Evolutionary conservation across 192 early-diverging fungal genomes (phyloP), one percentile per base, ranked within the genome.

Genomic region (Hyaloraphidium curvatum): DNA sequence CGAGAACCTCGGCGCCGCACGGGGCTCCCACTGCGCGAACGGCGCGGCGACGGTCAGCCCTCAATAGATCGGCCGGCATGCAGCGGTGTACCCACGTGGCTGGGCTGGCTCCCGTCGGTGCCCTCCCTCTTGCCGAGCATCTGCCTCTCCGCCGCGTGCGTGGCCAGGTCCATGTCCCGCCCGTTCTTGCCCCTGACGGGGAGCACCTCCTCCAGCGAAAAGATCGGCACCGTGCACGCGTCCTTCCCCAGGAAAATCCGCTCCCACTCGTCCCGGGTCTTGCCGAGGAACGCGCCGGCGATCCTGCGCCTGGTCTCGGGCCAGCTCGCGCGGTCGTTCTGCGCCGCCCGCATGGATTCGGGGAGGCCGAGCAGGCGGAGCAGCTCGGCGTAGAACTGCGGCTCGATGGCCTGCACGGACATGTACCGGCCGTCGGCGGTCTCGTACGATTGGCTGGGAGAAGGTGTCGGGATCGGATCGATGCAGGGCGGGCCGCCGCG

Each of bases 201-300:
- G 30, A 51, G 17, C 3, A 35, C 55, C 30, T 70, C 59, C 22
- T 64, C 43, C 26, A 57, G 54, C 16, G 70, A 69, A 48, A 81
- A 41, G 2, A 82, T 66, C n/a, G 80, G 80, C 14, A 75, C 75
- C 7, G 71, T 70, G 56, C 80, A 82, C 0, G 80, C 78, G 61
- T 82, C 80, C 2, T 66, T 73, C 7, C 61, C 58, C 30, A 72
- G 59, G 65, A 79, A 80, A 21, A 82, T 61, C 21, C 53, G 43
- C 2, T 56, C 61, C 80, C 80, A 82, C 62, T 82, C 78, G 0
- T 55, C 65, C 37, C 71, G 76, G 0, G 78, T 80, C 60, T 77
- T 80, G 9, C 54, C 37, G n/a, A 39, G 33, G 52, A 82, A 81
- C 13, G 68, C 9, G n/a, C 33, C 33, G 7, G 33, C n/a, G 33